These are phyloP conservation scores for Phoenix roebelenii DNA, from an alignment of 176 grass and related monocot genomes.

Conservation along the genomic window DNA sequence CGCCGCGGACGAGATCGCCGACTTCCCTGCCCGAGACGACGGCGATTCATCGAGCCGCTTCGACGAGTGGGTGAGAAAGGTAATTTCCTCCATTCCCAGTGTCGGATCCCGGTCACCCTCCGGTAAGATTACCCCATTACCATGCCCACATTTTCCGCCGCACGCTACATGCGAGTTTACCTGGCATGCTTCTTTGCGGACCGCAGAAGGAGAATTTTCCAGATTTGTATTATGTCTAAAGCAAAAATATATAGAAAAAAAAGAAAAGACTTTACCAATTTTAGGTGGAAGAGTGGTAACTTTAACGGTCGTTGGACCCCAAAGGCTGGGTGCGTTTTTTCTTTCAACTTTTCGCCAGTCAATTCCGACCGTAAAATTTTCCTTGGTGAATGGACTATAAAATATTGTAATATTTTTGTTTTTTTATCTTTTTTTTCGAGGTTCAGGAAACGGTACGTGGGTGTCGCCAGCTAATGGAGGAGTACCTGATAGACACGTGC, in stretches of 20 bases:
- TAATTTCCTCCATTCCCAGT: conserved; percentile 1
- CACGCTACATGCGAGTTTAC: no score
- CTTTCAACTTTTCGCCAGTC: conserved; percentile 18
- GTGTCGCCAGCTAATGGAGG: conserved; percentile 41
- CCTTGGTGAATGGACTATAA: background rate
- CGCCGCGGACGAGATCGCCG: conserved; percentile 13
- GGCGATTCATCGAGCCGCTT: background rate
- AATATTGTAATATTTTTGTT: background rate
- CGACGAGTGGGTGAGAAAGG: conserved; percentile 21
- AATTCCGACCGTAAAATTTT: conserved; percentile 17
- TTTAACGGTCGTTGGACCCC: background rate
- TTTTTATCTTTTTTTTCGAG: conserved; percentile 4
- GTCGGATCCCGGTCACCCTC: background rate
- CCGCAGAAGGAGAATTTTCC: no score
- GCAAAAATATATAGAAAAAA: no score
- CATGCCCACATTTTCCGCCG: no score
- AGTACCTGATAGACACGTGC: conserved; percentile 27
- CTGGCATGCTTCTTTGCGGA: no score
- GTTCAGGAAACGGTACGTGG: conserved; percentile 31
- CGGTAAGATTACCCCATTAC: background rate
- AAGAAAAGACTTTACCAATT: no score
- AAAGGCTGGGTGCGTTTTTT: background rate
- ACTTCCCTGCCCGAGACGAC: background rate
- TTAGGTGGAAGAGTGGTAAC: no score
- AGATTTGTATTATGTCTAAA: no score